These are phyloP conservation scores for Pseudozyma hubeiensis DNA, from an alignment of 1,284 basidiomycete genomes.

Conservation along the genomic window DNA sequence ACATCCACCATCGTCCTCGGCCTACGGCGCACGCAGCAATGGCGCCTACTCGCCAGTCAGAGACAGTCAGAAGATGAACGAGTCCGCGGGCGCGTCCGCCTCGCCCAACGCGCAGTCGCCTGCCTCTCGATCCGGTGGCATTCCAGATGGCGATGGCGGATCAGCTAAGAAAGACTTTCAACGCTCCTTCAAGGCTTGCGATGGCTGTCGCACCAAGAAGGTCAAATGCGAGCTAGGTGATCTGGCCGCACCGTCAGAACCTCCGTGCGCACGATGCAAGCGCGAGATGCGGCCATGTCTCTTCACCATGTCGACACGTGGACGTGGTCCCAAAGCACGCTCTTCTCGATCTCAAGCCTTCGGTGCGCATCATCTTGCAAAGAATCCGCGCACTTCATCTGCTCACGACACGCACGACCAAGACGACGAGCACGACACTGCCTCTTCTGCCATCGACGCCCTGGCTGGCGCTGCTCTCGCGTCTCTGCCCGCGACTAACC, in stretches of 20 bases:
- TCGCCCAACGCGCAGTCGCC: conserved; percentile 14
- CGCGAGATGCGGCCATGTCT: conserved; percentile 47
- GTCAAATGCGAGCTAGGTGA: conserved; percentile 54
- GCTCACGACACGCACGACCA: conserved; percentile 23
- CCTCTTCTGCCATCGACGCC: conserved; percentile 37
- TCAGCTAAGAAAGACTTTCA: conserved; percentile 48
- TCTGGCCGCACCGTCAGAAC: conserved; percentile 49
- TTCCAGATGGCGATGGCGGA: conserved; percentile 19
- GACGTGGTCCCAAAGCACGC: conserved; percentile 43
- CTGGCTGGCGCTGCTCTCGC: conserved; percentile 50
- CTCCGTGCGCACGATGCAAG: conserved; percentile 51
- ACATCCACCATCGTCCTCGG: conserved; percentile 4
- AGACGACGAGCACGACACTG: conserved; percentile 27
- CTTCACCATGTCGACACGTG: conserved; percentile 53
- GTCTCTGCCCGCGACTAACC: conserved; percentile 30
- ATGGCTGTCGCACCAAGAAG: conserved; percentile 50
- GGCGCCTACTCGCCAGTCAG: conserved; percentile 16
- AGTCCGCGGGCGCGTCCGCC: conserved; percentile 8
- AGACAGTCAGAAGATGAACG: conserved; percentile 36
- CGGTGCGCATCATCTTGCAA: conserved; percentile 47
- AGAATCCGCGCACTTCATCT: conserved; percentile 38
- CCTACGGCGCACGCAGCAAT: conserved; percentile 21
- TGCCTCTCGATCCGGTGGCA: conserved; percentile 5
- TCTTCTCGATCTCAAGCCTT: conserved; percentile 46
- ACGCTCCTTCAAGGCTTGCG: conserved; percentile 53